Conservation (phyloP, 345 rosid species). For the Citrus reticulata region DNA sequence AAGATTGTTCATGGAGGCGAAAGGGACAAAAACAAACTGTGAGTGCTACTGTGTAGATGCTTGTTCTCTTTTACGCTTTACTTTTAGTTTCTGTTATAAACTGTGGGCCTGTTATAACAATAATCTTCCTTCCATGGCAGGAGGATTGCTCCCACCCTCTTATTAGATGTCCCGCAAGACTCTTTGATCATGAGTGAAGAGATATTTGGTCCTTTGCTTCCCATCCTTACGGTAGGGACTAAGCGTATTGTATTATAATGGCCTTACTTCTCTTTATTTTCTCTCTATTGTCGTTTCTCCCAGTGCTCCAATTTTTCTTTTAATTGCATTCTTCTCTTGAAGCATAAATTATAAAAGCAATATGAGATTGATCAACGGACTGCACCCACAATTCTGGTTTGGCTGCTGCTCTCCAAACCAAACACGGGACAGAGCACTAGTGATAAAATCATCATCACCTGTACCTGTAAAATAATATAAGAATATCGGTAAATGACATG, state of each 20-base stretch:
- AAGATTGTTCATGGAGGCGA: constrained; percentile 82
- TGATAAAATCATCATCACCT: neutral
- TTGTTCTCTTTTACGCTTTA: neutral
- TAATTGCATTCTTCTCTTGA: constrained; percentile 1
- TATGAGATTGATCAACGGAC: neutral
- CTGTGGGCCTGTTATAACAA: neutral
- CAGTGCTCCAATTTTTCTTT: neutral
- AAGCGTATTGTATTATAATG: neutral
- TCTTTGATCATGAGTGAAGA: constrained; percentile 86
- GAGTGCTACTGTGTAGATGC: constrained; percentile 29
- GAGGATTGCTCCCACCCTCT: constrained; percentile 79
- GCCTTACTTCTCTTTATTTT: neutral
- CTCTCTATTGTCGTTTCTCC: neutral
- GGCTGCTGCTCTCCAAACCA: neutral
- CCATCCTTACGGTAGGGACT: constrained; percentile 60
- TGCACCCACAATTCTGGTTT: neutral
- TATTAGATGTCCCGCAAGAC: constrained; percentile 76
- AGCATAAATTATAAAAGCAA: neutral
- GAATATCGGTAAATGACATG: neutral
- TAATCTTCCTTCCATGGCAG: constrained; percentile 32
- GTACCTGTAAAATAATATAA: neutral
- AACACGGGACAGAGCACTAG: neutral
- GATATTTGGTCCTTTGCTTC: constrained; percentile 97
- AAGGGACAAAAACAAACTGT: constrained; percentile 65
- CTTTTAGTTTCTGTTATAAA: neutral